These are phyloP conservation scores for Leccinum subrobustum DNA, from an alignment of 1,284 basidiomycete species.

Conservation along the genomic window DNA sequence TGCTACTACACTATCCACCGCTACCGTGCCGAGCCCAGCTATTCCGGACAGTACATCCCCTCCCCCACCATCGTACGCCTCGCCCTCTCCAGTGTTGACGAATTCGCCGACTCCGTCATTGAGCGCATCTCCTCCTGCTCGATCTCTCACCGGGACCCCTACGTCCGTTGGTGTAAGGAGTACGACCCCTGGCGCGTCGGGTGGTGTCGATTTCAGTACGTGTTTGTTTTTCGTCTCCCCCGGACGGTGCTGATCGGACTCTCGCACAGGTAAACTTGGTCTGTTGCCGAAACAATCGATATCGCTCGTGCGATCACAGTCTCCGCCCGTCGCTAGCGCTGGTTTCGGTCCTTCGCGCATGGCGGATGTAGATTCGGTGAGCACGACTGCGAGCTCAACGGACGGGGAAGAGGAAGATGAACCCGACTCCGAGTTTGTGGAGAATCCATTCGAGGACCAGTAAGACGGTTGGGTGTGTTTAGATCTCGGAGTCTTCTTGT, in stretches of 20 bases:
- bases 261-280: slow-evolving; percentile 51
- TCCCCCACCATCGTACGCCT: slow-evolving; percentile 9
- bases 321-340: slow-evolving; percentile 20
- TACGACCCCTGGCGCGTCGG: slow-evolving; percentile 8
- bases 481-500: neutral
- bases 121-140: neutral
- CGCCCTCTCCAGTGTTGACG: slow-evolving; percentile 7
- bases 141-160: slow-evolving; percentile 14
- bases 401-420: slow-evolving; percentile 11
- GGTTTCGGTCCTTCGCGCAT: slow-evolving; percentile 8
- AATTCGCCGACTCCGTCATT: neutral
- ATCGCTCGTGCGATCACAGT: slow-evolving; percentile 49
- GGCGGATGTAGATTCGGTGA: slow-evolving; percentile 13
- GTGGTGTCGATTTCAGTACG: slow-evolving; percentile 31
- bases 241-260: neutral
- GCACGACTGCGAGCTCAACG: slow-evolving; percentile 13
- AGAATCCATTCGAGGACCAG: slow-evolving; percentile 28
- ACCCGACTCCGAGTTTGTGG: slow-evolving; percentile 19
- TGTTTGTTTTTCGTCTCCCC: neutral
- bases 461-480: neutral
- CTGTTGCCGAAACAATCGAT: slow-evolving; percentile 73
- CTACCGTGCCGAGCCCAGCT: neutral
- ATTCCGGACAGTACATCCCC: neutral
- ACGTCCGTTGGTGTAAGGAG: slow-evolving; percentile 1
- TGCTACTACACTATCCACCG: neutral